Conservation (phyloP, 1,284 basidiomycete species). For the Pseudozyma hubeiensis region DNA sequence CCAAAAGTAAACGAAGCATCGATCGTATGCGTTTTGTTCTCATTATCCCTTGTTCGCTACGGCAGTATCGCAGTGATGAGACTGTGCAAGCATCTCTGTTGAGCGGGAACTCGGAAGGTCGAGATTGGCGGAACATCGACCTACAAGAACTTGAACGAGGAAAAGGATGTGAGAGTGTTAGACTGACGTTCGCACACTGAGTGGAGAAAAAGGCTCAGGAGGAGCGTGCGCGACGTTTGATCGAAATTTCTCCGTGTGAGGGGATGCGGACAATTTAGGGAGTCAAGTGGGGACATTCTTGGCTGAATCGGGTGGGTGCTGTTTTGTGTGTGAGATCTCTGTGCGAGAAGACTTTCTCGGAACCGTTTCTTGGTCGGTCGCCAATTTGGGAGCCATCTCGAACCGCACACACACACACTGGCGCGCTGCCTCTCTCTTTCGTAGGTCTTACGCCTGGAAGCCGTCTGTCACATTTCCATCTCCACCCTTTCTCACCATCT, state of each 20-base stretch:
- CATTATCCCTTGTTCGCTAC: neutral
- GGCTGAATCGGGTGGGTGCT: neutral
- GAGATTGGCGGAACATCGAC: no score
- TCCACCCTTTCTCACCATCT: neutral
- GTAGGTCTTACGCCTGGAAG: no score
- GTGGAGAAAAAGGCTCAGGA: neutral
- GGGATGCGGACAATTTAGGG: slow-evolving; percentile 1
- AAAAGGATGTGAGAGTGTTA: neutral
- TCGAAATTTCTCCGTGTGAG: neutral
- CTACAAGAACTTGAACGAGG: neutral
- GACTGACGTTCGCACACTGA: neutral
- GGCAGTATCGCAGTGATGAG: no score
- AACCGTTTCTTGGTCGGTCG: slow-evolving; percentile 15
- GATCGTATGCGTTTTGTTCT: slow-evolving; percentile 33
- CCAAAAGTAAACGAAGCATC: slow-evolving; percentile 42
- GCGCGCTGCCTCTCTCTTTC: no score
- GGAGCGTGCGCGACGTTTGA: slow-evolving; percentile 3
- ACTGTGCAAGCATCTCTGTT: no score
- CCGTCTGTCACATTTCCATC: neutral
- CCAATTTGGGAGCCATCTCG: neutral
- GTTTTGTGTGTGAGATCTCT: neutral
- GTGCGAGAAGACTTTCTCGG: slow-evolving; percentile 7
- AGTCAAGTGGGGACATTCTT: neutral
- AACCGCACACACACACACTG: neutral
- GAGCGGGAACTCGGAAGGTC: no score